Base-by-base conservation (phyloP, 345 rosid genomes). In the Physaria fendleri region DNA sequence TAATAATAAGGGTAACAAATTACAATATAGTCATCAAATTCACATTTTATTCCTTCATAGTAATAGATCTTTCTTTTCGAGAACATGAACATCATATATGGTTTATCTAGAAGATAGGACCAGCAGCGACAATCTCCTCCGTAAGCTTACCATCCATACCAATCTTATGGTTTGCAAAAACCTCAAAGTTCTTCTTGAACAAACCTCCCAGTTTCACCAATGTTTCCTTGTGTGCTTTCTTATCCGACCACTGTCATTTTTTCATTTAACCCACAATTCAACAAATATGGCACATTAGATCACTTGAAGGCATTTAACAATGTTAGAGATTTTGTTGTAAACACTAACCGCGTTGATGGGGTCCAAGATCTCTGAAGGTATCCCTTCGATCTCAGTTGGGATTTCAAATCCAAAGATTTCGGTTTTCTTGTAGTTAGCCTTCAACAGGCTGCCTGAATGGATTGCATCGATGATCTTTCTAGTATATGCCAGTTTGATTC, bases 381-480 rank as follows among this genome's bases (percentile, higher is more conserved):
- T 82, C 6, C 95, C 97, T 67, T 86, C 89, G 0, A 84, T 69
- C 59, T 74, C 81, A 3, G 79, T 70, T 9, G 95, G 97, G 74
- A 92, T 86, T 62, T 92, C 87, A 25, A 88, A 85, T 24, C 97
- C 89, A 37, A 92, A 88, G 51, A 88, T 83, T 23, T 81, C 69
- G 0, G 96, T 84, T 74, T 84, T 92, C 85, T 74, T 70, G 77
- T 77, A 84, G 6, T 71, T 65, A 1, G 93, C 88, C 8, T 78
- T 74, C 82, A 84, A 68, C 23, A 88, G 77, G 57, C 77, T 79
- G 9, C 97, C 97, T 0, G 87, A 88, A 74, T 92, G 95, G 25
- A 88, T 86, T 29, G 95, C 95, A 50, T 88, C 93, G 2, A 92
- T 84, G 85, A 92, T 92, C 71, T 84, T 86, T 23, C 98, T 71